Evolutionary conservation across 352 stramenopile genomes (phyloP), one percentile per base, ranked within the genome.

Genomic region (Halophytophthora batemanensis): DNA sequence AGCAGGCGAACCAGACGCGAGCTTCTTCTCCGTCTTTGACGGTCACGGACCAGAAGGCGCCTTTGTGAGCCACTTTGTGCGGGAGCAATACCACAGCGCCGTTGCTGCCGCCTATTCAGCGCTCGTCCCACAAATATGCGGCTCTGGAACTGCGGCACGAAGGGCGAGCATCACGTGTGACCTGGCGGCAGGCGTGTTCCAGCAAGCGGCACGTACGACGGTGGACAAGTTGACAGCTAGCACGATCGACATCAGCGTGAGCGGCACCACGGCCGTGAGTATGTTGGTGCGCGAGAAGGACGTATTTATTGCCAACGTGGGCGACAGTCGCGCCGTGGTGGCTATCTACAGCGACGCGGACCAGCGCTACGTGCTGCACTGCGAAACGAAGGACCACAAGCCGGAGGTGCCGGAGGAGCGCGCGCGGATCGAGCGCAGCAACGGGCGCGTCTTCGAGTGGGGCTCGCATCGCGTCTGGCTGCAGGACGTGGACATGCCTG

Each of bases 401-500:
- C 85, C 85, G 2, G 77, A 93, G 29, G 47, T 79, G 2, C 64
- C 71, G 0, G 73, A 84, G 13, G 83, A 95, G 55, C 59, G 73
- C 7, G 58, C 72, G 18, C 81, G 85, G 2, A 93, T 95, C 36
- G 64, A 90, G 37, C 59, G 53, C 2, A 74, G 64, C 25, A 86
- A 89, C 42, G 85, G 85, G 25, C 83, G 85, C 15, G 83, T 95
- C 1, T 93, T 92, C 45, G 82, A 88, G 51, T 92, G 72, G 75
- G 85, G 77, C 5, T 79, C 71, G 15, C 85, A 63, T 49, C 79
- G 85, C 17, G 85, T 94, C 12, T 95, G 85, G 85, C 69, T 95
- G 14, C 69, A 90, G 52, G 82, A 95, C 50, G 71, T 91, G 8
- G 79, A 91, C 50, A 88, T 91, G 74, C 85, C 85, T 4, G 85